Conservation (phyloP, 139 green algal species). For the Parachlorella kessleri region DNA sequence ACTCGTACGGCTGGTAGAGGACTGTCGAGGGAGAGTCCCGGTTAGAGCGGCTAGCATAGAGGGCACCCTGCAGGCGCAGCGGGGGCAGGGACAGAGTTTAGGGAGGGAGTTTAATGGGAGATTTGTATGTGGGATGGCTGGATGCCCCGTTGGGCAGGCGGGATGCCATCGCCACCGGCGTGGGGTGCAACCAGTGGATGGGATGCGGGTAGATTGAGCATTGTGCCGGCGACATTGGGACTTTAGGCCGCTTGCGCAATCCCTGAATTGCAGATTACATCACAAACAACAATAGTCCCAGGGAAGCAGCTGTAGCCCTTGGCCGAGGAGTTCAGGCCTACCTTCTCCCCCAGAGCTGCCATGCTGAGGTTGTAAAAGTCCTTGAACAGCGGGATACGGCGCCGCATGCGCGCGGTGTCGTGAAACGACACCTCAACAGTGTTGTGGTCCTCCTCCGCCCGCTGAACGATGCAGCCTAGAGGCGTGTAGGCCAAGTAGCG, state of each 20-base stretch:
- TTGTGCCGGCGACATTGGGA: no score
- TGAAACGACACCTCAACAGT: slow-evolving; percentile 84
- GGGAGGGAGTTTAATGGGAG: background rate
- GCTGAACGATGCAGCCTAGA: slow-evolving; percentile 64
- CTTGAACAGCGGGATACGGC: slow-evolving; percentile 76
- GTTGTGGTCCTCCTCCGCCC: slow-evolving; percentile 58
- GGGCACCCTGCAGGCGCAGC: slow-evolving; percentile 45
- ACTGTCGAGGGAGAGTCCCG: slow-evolving; percentile 45
- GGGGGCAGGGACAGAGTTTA: background rate
- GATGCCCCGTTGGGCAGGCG: no score
- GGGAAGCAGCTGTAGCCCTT: background rate
- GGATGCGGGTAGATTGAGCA: no score
- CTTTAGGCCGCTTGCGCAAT: no score
- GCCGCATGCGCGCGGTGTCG: slow-evolving; percentile 60
- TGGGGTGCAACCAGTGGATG: no score
- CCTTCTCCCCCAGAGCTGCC: slow-evolving; percentile 62
- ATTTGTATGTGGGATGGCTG: background rate
- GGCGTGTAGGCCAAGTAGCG: slow-evolving; percentile 81
- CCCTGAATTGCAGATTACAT: no score
- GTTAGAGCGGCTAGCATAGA: slow-evolving; percentile 55
- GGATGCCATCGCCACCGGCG: no score
- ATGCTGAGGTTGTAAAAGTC: slow-evolving; percentile 85
- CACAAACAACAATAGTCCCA: no score
- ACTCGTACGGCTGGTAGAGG: slow-evolving; percentile 79
- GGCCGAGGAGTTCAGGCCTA: no score